These are phyloP conservation scores for Globisporangium solare DNA, from an alignment of 352 stramenopile species.

Conservation along the genomic window DNA sequence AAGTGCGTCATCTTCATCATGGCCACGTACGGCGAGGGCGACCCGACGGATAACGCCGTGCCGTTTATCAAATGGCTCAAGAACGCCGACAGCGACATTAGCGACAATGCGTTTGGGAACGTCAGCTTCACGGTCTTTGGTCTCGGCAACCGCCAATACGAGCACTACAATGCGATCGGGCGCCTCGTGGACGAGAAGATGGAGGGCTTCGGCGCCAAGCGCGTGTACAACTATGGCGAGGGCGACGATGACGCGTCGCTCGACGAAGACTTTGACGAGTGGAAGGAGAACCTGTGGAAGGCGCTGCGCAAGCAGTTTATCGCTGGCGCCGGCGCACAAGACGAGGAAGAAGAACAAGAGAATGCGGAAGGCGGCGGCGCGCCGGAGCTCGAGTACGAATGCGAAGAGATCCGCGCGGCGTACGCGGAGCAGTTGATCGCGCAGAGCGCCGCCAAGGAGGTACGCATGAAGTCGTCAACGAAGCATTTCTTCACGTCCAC, in stretches of 20 bases:
- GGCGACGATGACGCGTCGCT: constrained; percentile 96
- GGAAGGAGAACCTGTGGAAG: constrained; percentile 94
- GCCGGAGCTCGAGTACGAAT: constrained; percentile 59
- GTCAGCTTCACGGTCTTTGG: constrained; percentile 96
- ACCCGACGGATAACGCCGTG: constrained; percentile 97
- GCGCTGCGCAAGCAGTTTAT: constrained; percentile 60
- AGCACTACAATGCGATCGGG: constrained; percentile 97
- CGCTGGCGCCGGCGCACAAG: constrained; percentile 19
- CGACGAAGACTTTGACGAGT: constrained; percentile 91
- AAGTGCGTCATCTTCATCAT: constrained; percentile 92
- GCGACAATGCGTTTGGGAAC: constrained; percentile 29
- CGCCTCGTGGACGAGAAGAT: constrained; percentile 90
- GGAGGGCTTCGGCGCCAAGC: constrained; percentile 71
- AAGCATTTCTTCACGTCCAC: constrained; percentile 90
- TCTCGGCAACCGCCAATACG: constrained; percentile 97
- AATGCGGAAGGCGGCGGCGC: constrained; percentile 8
- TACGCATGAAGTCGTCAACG: constrained; percentile 72
- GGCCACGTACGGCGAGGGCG: constrained; percentile 97
- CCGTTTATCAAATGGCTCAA: constrained; percentile 92
- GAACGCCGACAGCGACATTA: constrained; percentile 33
- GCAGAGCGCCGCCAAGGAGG: constrained; percentile 13
- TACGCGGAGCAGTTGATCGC: constrained; percentile 13
- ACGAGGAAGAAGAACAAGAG: constrained; percentile 12
- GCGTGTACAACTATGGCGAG: constrained; percentile 89
- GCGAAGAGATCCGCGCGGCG: constrained; percentile 34